phyloP scores from a whole-genome alignment of 2,329 filamentous ascomycete genomes.

The Aspergillus pseudoterreus region DNA sequence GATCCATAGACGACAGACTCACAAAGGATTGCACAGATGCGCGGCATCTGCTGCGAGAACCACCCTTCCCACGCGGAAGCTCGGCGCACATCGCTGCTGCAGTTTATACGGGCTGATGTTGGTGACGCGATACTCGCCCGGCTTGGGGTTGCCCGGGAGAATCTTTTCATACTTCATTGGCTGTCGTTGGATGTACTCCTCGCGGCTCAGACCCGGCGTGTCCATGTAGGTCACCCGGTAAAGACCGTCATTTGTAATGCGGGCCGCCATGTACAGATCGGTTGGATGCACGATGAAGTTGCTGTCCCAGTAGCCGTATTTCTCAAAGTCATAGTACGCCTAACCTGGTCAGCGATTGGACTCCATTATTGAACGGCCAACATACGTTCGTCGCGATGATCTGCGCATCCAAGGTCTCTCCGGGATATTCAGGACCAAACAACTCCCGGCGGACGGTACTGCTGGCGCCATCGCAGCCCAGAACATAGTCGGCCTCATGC shows the following conservation, averaged over 20 bases:
- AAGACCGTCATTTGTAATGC: constrained; percentile 56
- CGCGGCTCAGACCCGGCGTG: constrained; percentile 47
- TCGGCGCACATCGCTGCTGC: constrained; percentile 58
- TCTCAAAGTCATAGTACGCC: constrained; percentile 60
- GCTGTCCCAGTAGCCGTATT: constrained; percentile 25
- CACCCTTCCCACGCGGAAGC: constrained; percentile 56
- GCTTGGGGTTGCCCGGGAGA: constrained; percentile 58
- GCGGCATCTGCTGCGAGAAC: constrained; percentile 60
- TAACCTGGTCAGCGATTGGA: constrained; percentile 22
- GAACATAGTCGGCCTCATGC: constrained; percentile 49
- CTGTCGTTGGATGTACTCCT: constrained; percentile 53
- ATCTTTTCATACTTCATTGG: constrained; percentile 55
- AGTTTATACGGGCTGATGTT: constrained; percentile 60
- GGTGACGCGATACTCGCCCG: constrained; percentile 54
- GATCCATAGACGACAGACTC: constrained; percentile 19
- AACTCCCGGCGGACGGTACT: constrained; percentile 44
- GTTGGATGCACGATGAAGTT: constrained; percentile 62
- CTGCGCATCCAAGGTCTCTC: constrained; percentile 58
- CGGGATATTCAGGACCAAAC: constrained; percentile 55
- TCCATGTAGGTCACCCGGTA: constrained; percentile 65
- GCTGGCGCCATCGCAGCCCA: constrained; percentile 53
- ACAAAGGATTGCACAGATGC: constrained; percentile 55
- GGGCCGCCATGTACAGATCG: constrained; percentile 61
- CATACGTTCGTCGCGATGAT: constrained; percentile 61
- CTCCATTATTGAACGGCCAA: constrained; percentile 12